phyloP scores from a whole-genome alignment of 495 filamentous ascomycete species.

The Hypomontagnella submonticulosa region DNA sequence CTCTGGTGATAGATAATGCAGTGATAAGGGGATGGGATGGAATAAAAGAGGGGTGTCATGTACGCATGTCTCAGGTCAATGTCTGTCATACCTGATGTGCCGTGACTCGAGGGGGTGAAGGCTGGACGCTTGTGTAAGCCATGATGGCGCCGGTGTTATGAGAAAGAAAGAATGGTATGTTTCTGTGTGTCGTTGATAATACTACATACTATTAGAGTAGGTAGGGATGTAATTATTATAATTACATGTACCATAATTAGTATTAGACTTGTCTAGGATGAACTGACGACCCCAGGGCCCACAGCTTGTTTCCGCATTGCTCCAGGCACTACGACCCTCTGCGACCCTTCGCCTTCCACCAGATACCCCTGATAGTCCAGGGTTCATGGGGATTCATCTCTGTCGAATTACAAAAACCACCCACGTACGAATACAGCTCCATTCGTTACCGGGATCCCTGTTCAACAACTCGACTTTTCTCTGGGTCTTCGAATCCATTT shows the following conservation, averaged over 20 bases:
- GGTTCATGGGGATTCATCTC: conserved; percentile 28
- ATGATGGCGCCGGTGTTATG: conserved; percentile 22
- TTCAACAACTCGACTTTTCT: conserved; percentile 32
- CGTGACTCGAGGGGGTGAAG: conserved; percentile 15
- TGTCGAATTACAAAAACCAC: conserved; percentile 44
- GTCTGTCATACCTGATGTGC: conserved; percentile 34
- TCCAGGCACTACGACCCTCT: conserved; percentile 34
- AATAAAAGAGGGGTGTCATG: not conserved
- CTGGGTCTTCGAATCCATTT: conserved; percentile 32
- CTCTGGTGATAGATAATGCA: conserved; percentile 9
- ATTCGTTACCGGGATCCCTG: conserved; percentile 36
- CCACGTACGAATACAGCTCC: conserved; percentile 35
- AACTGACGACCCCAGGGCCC: conserved; percentile 31
- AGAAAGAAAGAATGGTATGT: conserved; percentile 16
- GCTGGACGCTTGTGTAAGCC: conserved; percentile 33
- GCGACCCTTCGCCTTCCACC: conserved; percentile 32
- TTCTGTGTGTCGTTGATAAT: not conserved
- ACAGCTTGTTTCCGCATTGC: conserved; percentile 36
- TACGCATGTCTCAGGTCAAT: conserved; percentile 36
- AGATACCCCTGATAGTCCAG: conserved; percentile 34
- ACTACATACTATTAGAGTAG: too few relatives aligned
- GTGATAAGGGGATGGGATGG: conserved; percentile 1
- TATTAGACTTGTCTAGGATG: conserved; percentile 11
- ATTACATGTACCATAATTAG: conserved; percentile 33
- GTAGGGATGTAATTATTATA: conserved; percentile 1